These are phyloP conservation scores for Apophysomyces elegans DNA, from an alignment of 371 early-diverging fungal species.

Conservation along the genomic window DNA sequence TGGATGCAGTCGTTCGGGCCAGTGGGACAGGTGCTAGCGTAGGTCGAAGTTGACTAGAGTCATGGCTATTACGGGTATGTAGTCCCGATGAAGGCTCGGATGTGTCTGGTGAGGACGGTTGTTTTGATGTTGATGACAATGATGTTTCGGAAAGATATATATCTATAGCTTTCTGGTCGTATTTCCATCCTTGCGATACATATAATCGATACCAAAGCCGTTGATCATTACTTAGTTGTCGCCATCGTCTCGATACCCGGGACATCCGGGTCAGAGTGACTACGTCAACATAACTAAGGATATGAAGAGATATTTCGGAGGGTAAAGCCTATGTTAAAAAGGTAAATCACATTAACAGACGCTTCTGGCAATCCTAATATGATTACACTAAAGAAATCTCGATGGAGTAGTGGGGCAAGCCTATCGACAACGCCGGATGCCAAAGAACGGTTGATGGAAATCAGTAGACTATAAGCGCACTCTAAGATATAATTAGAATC, in stretches of 20 bases:
- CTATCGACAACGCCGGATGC: slow-evolving; percentile 59
- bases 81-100: slow-evolving; percentile 1
- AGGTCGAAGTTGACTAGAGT: slow-evolving; percentile 6
- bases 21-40: slow-evolving; percentile 27
- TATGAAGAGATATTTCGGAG: slow-evolving; percentile 64
- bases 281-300: slow-evolving; percentile 61
- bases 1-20: slow-evolving; percentile 26
- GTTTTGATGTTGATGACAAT: slow-evolving; percentile 6
- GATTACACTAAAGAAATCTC: slow-evolving; percentile 63
- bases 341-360: not conserved
- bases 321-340: slow-evolving; percentile 50
- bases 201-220: slow-evolving; percentile 70
- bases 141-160: slow-evolving; percentile 39
- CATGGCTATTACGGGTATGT: not conserved
- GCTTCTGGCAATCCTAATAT: not conserved
- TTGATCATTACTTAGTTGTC: slow-evolving; percentile 59
- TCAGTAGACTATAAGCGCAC: slow-evolving; percentile 68
- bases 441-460: slow-evolving; percentile 60
- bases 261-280: slow-evolving; percentile 49
- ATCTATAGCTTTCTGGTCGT: slow-evolving; percentile 50
- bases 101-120: not conserved
- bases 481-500: slow-evolving; percentile 43
- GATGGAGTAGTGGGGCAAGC: slow-evolving; percentile 63
- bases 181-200: slow-evolving; percentile 52
- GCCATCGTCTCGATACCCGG: slow-evolving; percentile 70